Evolutionary conservation across 495 filamentous ascomycete species (phyloP).

Genomic region (Cetradonia linearis): DNA sequence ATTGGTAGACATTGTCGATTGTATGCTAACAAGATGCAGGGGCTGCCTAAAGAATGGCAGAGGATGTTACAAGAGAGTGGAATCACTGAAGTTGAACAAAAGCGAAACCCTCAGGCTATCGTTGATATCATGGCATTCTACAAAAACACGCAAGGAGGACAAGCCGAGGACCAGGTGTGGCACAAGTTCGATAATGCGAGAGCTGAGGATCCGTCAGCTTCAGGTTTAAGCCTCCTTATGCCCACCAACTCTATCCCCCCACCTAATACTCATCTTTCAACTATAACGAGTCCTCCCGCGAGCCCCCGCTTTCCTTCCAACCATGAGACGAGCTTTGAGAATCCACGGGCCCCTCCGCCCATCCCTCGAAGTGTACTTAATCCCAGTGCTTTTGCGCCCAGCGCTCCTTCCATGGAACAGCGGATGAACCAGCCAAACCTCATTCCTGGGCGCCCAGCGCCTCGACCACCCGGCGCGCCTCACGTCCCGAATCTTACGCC

Average conservation of each 20-base stretch:
- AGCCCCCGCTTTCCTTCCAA: slow-evolving; percentile 89
- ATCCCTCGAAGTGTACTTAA: slow-evolving; percentile 51
- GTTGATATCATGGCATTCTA: slow-evolving; percentile 94
- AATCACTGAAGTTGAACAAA: slow-evolving; percentile 90
- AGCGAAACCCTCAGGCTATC: slow-evolving; percentile 88
- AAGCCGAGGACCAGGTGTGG: slow-evolving; percentile 75
- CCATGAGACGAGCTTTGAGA: slow-evolving; percentile 91
- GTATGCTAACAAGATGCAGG: slow-evolving; percentile 39
- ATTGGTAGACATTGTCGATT: background rate
- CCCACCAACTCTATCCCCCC: slow-evolving; percentile 23
- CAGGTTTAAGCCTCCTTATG: slow-evolving; percentile 37
- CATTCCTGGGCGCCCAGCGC: slow-evolving; percentile 36
- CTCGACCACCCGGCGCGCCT: slow-evolving; percentile 54
- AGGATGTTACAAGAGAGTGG: slow-evolving; percentile 87
- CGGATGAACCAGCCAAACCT: slow-evolving; percentile 21
- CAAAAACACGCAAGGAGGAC: slow-evolving; percentile 77
- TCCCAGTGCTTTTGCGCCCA: slow-evolving; percentile 32
- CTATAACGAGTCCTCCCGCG: slow-evolving; percentile 69
- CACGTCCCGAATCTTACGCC: slow-evolving; percentile 47
- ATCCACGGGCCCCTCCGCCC: slow-evolving; percentile 85
- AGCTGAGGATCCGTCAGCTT: slow-evolving; percentile 44
- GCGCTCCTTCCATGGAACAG: slow-evolving; percentile 27
- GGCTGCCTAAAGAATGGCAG: slow-evolving; percentile 97
- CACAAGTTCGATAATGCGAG: slow-evolving; percentile 87
- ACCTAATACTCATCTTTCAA: slow-evolving; percentile 45